phyloP scores from a whole-genome alignment of 1,284 basidiomycete genomes.

The Irpex sp. region DNA sequence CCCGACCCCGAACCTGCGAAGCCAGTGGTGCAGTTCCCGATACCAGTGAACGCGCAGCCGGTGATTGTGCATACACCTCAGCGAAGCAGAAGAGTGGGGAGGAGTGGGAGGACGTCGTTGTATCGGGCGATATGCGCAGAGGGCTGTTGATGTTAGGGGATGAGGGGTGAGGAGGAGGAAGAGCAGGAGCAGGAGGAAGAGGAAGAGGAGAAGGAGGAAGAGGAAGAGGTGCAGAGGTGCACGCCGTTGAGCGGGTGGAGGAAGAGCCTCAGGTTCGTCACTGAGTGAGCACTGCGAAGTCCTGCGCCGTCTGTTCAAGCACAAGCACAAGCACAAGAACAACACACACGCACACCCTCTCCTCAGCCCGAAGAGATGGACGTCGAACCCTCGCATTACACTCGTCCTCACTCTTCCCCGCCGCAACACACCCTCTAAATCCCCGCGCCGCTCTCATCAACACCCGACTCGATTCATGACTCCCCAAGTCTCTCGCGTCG shows the following conservation, averaged over 20 bases:
- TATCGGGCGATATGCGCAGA: conserved; percentile 69
- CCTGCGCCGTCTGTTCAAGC: too few relatives aligned
- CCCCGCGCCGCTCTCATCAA: conserved; percentile 4
- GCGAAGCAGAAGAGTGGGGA: conserved; percentile 27
- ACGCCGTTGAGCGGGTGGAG: conserved; percentile 1
- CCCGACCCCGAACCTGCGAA: conserved; percentile 12
- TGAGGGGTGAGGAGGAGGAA: conserved; percentile 19
- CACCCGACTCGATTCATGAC: conserved; percentile 50
- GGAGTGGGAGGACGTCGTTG: conserved; percentile 41
- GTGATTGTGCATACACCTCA: conserved; percentile 41
- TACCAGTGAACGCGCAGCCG: conserved; percentile 13
- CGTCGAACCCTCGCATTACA: too few relatives aligned
- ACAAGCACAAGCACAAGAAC: too few relatives aligned
- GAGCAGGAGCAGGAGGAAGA: too few relatives aligned
- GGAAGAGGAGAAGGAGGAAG: too few relatives aligned
- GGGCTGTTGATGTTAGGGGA: conserved; percentile 45
- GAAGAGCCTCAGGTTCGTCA: not conserved
- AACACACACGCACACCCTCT: too few relatives aligned
- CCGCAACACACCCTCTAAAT: not conserved
- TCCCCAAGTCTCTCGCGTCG: conserved; percentile 38
- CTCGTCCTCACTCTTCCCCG: too few relatives aligned
- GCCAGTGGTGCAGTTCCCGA: conserved; percentile 9
- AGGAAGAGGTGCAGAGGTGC: conserved; percentile 6
- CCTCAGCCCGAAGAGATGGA: too few relatives aligned
- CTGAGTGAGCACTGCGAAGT: not conserved